Percentiles rank a stretch among this genome's conserved stretches.
These are phyloP conservation scores for Metschnikowia gruessii DNA, from an alignment of 805 yeast species.

Conservation along the genomic window DNA sequence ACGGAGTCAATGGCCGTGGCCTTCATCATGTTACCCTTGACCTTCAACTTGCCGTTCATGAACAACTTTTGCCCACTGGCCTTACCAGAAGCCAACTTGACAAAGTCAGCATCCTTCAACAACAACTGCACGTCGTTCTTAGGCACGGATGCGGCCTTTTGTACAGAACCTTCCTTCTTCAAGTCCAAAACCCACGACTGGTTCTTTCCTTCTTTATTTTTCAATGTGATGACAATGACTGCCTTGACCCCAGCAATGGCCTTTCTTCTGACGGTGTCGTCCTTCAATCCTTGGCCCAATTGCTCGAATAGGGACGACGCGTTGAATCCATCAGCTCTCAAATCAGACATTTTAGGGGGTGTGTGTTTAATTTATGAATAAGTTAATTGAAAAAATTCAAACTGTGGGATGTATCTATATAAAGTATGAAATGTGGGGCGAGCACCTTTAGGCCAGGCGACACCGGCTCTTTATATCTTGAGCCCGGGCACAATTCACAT, in stretches of 20 bases:
- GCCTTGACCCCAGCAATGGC: constrained; percentile 54
- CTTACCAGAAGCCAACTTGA: constrained; percentile 70
- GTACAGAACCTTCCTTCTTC: constrained; percentile 19
- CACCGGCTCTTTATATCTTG: constrained; percentile 4
- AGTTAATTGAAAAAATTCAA: not conserved
- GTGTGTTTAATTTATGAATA: not conserved
- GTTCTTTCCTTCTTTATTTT: constrained; percentile 24
- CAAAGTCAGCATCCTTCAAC: constrained; percentile 66
- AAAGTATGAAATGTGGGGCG: not conserved
- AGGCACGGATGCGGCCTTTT: constrained; percentile 22
- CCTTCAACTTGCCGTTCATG: constrained; percentile 80
- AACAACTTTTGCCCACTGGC: constrained; percentile 82
- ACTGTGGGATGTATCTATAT: not conserved
- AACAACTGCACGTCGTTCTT: constrained; percentile 63
- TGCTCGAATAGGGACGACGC: constrained; percentile 42
- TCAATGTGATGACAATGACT: constrained; percentile 54
- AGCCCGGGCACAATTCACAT: constrained; percentile 13
- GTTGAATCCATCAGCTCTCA: constrained; percentile 40
- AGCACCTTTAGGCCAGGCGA: not conserved
- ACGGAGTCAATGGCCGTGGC: constrained; percentile 74
- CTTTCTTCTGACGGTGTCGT: constrained; percentile 33
- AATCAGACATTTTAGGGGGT: constrained; percentile 23
- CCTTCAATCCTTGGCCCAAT: constrained; percentile 39
- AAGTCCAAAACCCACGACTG: constrained; percentile 24
- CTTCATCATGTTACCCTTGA: constrained; percentile 89